Conservation (phyloP, 1,284 basidiomycete genomes). For the Apiotrichum siamense region DNA sequence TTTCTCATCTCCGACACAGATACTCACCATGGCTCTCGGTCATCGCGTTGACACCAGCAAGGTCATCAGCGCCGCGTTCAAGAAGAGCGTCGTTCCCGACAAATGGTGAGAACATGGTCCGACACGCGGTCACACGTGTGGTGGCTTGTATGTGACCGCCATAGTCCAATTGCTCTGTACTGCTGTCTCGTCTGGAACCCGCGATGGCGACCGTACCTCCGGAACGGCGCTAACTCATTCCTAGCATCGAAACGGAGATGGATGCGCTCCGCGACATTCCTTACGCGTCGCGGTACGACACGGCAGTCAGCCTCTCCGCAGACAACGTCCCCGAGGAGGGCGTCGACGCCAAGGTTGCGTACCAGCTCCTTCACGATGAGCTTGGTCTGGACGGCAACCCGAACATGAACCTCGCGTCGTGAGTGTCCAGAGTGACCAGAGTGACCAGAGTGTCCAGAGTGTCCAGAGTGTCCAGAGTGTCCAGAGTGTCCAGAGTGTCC, state of each 20-base stretch:
- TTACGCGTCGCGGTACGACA: constrained; percentile 40
- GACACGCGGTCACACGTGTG: neutral
- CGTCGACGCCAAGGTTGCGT: constrained; percentile 51
- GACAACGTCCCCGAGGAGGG: constrained; percentile 47
- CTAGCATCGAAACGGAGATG: constrained; percentile 8
- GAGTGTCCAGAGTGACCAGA: too few species aligned
- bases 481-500: too few species aligned
- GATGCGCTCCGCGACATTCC: constrained; percentile 33
- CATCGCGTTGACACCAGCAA: constrained; percentile 42
- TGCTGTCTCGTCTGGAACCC: neutral
- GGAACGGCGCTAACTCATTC: neutral
- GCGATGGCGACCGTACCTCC: too few species aligned
- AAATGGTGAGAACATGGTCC: neutral
- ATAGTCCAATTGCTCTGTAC: neutral
- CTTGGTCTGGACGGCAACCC: constrained; percentile 72
- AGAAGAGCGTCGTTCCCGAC: neutral
- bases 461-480: too few species aligned
- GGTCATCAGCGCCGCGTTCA: constrained; percentile 27
- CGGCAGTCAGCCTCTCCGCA: constrained; percentile 42
- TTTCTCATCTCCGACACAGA: too few species aligned
- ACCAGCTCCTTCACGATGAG: constrained; percentile 80
- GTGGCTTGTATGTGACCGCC: neutral
- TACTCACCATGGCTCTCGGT: neutral
- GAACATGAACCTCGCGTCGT: constrained; percentile 68
- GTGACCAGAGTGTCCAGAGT: too few species aligned